These are phyloP conservation scores for Globisporangium spinosum DNA, from an alignment of 352 stramenopile genomes.

Conservation along the genomic window DNA sequence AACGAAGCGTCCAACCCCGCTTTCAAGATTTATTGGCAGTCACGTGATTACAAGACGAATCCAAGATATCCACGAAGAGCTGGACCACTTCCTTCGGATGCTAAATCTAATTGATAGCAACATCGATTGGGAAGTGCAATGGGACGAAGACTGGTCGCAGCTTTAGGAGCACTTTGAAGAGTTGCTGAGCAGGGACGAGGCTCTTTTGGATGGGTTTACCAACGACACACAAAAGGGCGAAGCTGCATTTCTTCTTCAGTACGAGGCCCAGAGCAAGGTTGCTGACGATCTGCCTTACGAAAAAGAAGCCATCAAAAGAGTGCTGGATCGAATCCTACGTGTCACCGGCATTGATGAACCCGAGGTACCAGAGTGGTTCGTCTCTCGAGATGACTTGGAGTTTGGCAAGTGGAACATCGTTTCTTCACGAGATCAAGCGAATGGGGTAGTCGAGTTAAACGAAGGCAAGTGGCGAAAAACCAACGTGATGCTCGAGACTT, in stretches of 20 bases:
- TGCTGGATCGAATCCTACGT: background rate
- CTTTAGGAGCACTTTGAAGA: background rate
- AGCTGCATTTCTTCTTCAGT: background rate
- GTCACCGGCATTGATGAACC: background rate
- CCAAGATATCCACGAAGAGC: background rate
- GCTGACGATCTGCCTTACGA: no score
- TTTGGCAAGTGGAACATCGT: background rate
- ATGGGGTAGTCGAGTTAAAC: background rate
- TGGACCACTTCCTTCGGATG: background rate
- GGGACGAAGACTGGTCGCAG: background rate
- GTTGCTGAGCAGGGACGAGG: background rate
- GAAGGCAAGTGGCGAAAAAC: constrained; percentile 6
- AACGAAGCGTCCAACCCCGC: no score
- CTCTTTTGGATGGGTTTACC: background rate
- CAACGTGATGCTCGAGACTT: background rate
- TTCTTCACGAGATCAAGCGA: no score
- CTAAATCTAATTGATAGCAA: background rate
- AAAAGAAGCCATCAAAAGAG: background rate
- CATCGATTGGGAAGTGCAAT: background rate
- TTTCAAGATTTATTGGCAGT: background rate
- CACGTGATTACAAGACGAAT: background rate
- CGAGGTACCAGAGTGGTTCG: background rate
- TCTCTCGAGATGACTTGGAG: background rate
- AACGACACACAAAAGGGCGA: background rate
- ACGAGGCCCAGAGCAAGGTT: background rate